Evolutionary conservation across 2,329 filamentous ascomycete species (phyloP), one percentile per base, ranked within the genome.

Genomic region (Colletotrichum sp.): DNA sequence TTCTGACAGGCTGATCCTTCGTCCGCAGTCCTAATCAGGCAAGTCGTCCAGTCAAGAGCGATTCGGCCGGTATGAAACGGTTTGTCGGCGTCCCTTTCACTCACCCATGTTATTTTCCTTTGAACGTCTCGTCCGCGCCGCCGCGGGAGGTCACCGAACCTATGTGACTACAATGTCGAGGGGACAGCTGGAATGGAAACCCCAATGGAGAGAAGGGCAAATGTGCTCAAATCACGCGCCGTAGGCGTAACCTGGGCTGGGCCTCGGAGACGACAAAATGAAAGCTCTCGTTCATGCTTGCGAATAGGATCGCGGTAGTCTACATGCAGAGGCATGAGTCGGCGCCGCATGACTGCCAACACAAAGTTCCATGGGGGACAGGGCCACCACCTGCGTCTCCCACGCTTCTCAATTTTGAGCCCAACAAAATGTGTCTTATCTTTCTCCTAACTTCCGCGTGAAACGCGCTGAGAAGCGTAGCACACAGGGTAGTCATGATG

Each of bases 1-100:
- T 64, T 72, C 61, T 75, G 61, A 75, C 72, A 75, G 72, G 72
- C 72, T 75, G 72, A 34, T 61, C 36, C 72, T 71, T 72, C 68
- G 43, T 75, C 61, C 52, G 26, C 61, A 72, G 72, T 72, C 72
- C 72, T 34, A 72, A 75, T 75, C 72, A 52, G 72, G 72, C 72
- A 75, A 75, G 68, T 75, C 52, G 48, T 71, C 67, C 48, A 66
- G 60, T 52, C 72, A 48, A 48, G 48, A 61, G 24, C 36, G 18
- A 48, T 48, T 21, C 71, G 26, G 36, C 60, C 28, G 30, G 55
- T 21, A 26, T 38, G 66, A 48, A 70, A 70, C 71, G 66, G 68
- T 32, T 9, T 34, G 16, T 16, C 9, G 18, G 24, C n/a, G 16
- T 73, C n/a, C 34, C 24, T 15, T 55, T 36, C 8, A 36, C 30